A percentile compares a stretch with the other conserved stretches of the same genome.
Conservation (phyloP, 2,329 filamentous ascomycete genomes). For the Nannizzia gypsea region DNA sequence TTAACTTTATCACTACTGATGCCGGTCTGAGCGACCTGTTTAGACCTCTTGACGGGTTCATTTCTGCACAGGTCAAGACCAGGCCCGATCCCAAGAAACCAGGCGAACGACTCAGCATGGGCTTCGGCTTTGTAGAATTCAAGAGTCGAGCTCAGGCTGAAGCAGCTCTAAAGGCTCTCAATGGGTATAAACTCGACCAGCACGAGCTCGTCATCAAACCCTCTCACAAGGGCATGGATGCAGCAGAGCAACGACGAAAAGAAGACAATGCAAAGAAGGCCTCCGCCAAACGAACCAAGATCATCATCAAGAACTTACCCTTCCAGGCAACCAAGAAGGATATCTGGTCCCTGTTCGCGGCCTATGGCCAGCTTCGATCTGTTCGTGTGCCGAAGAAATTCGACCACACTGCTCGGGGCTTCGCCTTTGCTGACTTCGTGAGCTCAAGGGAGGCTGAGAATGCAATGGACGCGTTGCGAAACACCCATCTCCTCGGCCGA, state of each 20-base stretch:
- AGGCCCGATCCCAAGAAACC: conserved; percentile 86
- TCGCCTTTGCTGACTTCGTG: conserved; percentile 93
- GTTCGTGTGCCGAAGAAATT: conserved; percentile 94
- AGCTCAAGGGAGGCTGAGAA: conserved; percentile 81
- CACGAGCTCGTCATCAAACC: conserved; percentile 76
- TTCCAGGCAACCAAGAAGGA: conserved; percentile 95
- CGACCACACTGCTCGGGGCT: conserved; percentile 75
- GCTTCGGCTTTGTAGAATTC: conserved; percentile 92
- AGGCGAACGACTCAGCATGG: conserved; percentile 84
- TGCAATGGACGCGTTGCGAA: conserved; percentile 78
- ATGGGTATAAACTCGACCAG: conserved; percentile 74
- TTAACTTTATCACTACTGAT: conserved; percentile 82
- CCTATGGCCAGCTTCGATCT: conserved; percentile 84
- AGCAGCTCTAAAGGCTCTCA: conserved; percentile 71
- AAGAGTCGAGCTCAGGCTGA: conserved; percentile 63
- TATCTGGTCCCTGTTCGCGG: conserved; percentile 68
- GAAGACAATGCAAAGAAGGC: conserved; percentile 74
- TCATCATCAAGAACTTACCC: conserved; percentile 95
- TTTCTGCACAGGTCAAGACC: conserved; percentile 82
- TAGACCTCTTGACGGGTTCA: conserved; percentile 70
- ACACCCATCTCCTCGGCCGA: conserved; percentile 86
- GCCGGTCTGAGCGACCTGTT: conserved; percentile 66
- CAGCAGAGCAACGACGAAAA: conserved; percentile 40
- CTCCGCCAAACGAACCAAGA: conserved; percentile 68
- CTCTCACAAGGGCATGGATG: conserved; percentile 57